Conservation (phyloP, 129 eudicot genomes). For the Flaveria ramosissima region DNA sequence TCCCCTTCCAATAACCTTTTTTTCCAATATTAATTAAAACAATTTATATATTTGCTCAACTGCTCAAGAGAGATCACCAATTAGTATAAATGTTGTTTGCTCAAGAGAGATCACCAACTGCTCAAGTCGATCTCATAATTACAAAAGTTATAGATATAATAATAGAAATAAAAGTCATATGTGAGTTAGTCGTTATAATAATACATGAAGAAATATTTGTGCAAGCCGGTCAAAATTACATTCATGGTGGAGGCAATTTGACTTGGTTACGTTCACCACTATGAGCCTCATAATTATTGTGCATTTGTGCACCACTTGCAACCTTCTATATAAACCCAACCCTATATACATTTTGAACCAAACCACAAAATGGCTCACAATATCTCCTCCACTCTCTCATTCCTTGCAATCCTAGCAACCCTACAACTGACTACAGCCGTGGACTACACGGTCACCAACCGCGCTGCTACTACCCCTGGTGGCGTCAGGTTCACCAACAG, state of each 20-base stretch:
- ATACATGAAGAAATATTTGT: neutral
- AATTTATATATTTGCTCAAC: too few species aligned
- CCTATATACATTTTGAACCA: neutral
- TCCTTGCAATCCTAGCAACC: conserved; percentile 36
- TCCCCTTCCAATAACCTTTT: too few species aligned
- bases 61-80: too few species aligned
- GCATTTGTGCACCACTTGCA: neutral
- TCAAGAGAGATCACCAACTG: too few species aligned
- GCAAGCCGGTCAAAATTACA: neutral
- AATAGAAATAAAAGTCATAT: too few species aligned
- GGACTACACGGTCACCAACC: conserved; percentile 49
- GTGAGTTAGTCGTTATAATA: too few species aligned
- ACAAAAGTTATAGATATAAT: too few species aligned
- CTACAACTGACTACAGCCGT: conserved; percentile 45
- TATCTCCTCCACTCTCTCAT: conserved; percentile 17
- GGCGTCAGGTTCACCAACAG: conserved; percentile 48
- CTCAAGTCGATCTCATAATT: too few species aligned
- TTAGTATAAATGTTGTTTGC: too few species aligned
- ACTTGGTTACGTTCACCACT: neutral
- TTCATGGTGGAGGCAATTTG: neutral
- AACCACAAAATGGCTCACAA: conserved; percentile 29
- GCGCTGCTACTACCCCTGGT: conserved; percentile 50
- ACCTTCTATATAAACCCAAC: conserved; percentile 24
- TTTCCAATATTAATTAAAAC: too few species aligned
- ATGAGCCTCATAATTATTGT: neutral